Conservation (phyloP, 306 rosid species). For the Styphnolobium japonicum region DNA sequence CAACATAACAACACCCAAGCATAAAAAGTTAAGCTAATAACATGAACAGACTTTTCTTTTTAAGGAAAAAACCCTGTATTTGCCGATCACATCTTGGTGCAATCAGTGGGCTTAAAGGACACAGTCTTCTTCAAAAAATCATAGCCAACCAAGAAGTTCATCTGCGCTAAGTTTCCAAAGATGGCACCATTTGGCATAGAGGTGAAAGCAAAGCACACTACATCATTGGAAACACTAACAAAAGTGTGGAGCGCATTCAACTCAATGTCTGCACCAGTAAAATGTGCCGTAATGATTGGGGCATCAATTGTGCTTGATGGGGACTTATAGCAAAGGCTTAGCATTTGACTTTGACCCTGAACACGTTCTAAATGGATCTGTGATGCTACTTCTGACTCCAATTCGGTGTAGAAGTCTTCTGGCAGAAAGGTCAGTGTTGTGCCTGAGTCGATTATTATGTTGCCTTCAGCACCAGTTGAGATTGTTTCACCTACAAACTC, state of each 20-base stretch:
- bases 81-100: background rate
- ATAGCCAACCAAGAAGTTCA: conserved; percentile 43
- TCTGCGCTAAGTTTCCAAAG: conserved; percentile 43
- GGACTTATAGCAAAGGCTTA: conserved; percentile 21
- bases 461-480: background rate
- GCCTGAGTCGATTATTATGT: conserved; percentile 34
- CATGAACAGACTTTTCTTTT: background rate
- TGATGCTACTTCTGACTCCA: conserved; percentile 10
- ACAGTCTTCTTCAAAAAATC: conserved; percentile 15
- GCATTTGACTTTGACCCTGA: background rate
- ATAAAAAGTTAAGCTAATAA: background rate
- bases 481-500: background rate
- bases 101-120: conserved; percentile 41
- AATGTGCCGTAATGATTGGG: conserved; percentile 28
- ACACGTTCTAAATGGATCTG: background rate
- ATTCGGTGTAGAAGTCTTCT: background rate
- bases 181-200: background rate
- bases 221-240: background rate
- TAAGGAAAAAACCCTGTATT: no score
- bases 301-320: background rate
- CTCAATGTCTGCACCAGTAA: conserved; percentile 25
- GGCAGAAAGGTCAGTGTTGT: conserved; percentile 20
- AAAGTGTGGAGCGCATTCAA: conserved; percentile 23
- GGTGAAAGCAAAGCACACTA: conserved; percentile 38
- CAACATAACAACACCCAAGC: no score